Conservation (phyloP, 2,329 filamentous ascomycete genomes). For the Dothideomycetes sp. region DNA sequence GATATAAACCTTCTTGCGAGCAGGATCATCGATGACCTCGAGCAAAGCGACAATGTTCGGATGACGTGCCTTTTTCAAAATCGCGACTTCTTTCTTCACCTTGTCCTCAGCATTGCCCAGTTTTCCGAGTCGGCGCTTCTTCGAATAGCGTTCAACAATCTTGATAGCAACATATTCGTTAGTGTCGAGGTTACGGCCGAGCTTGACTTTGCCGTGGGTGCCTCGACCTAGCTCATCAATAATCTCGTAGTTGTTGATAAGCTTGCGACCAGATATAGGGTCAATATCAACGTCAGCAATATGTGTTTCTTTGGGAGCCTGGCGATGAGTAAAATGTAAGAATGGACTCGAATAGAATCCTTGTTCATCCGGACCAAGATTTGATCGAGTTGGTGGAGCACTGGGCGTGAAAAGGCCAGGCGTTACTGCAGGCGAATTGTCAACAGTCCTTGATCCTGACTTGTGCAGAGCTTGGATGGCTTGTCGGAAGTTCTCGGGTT, state of each 20-base stretch:
- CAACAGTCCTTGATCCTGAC: conserved; percentile 33
- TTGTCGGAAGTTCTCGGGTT: conserved; percentile 32
- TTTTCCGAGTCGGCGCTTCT: conserved; percentile 79
- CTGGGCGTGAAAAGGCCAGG: conserved; percentile 39
- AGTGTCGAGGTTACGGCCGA: conserved; percentile 71
- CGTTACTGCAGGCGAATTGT: conserved; percentile 39
- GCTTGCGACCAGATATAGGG: conserved; percentile 78
- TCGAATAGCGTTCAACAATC: conserved; percentile 93
- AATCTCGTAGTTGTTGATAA: conserved; percentile 97
- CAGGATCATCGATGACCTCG: conserved; percentile 95
- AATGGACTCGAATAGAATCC: conserved; percentile 42
- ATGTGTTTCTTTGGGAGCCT: conserved; percentile 58
- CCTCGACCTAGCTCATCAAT: conserved; percentile 92
- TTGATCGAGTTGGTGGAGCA: conserved; percentile 22
- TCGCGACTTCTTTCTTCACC: conserved; percentile 92
- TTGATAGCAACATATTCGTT: conserved; percentile 88
- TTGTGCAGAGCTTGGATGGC: conserved; percentile 33
- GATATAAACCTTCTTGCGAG: conserved; percentile 96
- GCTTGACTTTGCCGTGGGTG: conserved; percentile 95
- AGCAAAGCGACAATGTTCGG: conserved; percentile 92
- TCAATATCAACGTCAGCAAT: conserved; percentile 87
- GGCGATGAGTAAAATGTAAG: conserved; percentile 40
- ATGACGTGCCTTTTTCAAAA: conserved; percentile 95
- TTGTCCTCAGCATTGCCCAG: conserved; percentile 64
- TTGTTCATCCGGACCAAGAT: conserved; percentile 24